Evolutionary conservation across 139 green algal species (phyloP).

Genomic region (Volvox africanus): DNA sequence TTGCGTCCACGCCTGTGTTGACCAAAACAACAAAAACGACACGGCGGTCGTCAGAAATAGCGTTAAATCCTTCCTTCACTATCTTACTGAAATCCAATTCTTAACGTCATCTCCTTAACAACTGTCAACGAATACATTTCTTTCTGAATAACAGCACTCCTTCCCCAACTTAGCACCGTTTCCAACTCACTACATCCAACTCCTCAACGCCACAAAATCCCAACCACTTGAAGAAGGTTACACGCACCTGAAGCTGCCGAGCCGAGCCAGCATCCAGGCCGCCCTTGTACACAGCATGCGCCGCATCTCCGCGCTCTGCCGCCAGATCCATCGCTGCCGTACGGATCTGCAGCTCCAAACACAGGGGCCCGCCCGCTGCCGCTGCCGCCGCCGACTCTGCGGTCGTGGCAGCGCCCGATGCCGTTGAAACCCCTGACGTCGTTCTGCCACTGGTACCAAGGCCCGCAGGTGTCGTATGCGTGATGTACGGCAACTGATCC

Average conservation of each 20-base stretch:
- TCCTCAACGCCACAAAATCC: background rate
- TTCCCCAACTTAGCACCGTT: too few relatives aligned
- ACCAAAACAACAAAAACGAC: too few relatives aligned
- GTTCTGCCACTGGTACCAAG: background rate
- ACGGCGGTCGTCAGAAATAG: too few relatives aligned
- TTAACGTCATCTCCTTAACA: too few relatives aligned
- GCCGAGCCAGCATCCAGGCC: conserved; percentile 76
- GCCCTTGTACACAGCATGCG: conserved; percentile 93
- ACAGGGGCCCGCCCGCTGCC: conserved; percentile 12
- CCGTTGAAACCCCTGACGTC: background rate
- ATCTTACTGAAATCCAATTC: too few relatives aligned
- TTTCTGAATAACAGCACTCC: too few relatives aligned
- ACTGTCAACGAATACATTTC: too few relatives aligned
- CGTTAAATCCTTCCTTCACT: too few relatives aligned
- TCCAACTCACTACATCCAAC: too few relatives aligned
- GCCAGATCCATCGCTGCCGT: conserved; percentile 84
- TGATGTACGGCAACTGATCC: background rate
- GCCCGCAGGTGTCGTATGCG: background rate
- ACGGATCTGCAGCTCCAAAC: conserved; percentile 86
- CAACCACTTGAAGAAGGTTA: too few relatives aligned
- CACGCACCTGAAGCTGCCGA: conserved; percentile 55
- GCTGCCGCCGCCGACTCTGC: background rate
- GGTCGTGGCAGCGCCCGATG: background rate
- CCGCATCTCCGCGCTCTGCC: conserved; percentile 84
- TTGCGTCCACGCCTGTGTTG: conserved; percentile 54